Evolutionary conservation across 192 early-diverging fungal genomes (phyloP).

Genomic region (Linnemannia exigua): DNA sequence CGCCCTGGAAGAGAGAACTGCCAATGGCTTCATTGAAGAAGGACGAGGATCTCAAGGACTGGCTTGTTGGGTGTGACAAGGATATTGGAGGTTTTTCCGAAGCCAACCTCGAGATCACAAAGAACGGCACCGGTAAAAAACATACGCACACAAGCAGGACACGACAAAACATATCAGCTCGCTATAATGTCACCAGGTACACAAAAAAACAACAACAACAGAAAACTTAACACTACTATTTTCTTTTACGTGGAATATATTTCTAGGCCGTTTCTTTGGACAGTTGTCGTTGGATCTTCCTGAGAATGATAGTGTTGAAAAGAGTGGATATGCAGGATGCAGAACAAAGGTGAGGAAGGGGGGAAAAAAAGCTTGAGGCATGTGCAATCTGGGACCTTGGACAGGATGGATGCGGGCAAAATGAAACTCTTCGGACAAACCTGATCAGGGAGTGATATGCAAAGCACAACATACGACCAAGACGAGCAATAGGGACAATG

Average conservation of each 20-base stretch:
- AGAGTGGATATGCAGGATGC: conserved; percentile 94
- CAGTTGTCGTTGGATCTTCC: conserved; percentile 86
- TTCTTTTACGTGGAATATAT: neutral
- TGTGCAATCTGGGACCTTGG: no score
- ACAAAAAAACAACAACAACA: no score
- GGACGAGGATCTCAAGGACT: conserved; percentile 76
- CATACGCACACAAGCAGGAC: neutral
- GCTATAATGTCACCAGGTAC: no score
- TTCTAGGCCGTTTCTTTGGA: conserved; percentile 81
- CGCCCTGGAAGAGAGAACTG: conserved; percentile 78
- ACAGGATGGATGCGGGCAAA: no score
- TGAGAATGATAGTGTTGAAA: conserved; percentile 70
- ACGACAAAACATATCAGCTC: neutral
- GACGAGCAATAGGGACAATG: no score
- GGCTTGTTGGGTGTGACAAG: conserved; percentile 90
- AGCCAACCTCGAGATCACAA: conserved; percentile 62
- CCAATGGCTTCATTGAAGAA: conserved; percentile 76
- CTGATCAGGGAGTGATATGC: no score
- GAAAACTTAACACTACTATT: no score
- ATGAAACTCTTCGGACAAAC: no score
- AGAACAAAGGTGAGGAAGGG: conserved; percentile 75
- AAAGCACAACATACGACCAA: no score
- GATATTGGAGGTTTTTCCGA: conserved; percentile 83
- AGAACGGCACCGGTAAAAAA: conserved; percentile 34
- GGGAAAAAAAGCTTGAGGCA: no score